Evolutionary conservation across 345 rosid species (phyloP), one percentile per base, ranked within the genome.

Genomic region (Acer campestre): DNA sequence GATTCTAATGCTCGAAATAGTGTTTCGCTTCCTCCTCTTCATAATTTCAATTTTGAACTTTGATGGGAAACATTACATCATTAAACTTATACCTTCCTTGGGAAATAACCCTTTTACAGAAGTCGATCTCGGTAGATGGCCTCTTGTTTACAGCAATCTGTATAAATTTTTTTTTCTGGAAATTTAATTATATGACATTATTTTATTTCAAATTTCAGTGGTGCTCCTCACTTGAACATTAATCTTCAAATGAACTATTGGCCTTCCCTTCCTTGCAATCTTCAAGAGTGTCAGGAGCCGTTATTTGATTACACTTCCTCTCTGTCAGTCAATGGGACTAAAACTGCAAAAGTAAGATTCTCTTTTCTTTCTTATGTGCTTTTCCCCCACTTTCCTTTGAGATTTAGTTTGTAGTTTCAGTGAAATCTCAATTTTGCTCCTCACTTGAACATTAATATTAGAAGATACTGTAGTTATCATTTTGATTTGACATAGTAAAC

Each of bases 161-260:
- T 23, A 9, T 22, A 27, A 40, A 48, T 2, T n/a, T 6, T 35
- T 46, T 14, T 35, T 63, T 78, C 73, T 40, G 67, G 70, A 61
- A 66, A n/a, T 74, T 62, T 63, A 7, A 18, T 16, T 27, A 11
- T 12, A 62, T 63, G 65, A 63, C 69, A 66, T 51, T 31, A 23
- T 55, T 59, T 48, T 44, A 12, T 49, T 64, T 49, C 10, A 29
- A 31, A 61, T 66, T 85, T 75, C 93, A 96, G 99, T 79, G 82
- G 90, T 77, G 94, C 98, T 81, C 99, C 93, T 78, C 98, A 94
- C 87, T 73, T 89, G 92, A 96, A 96, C 85, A 94, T 96, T 76
- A 96, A 96, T 84, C 92, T 96, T 66, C 90, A 96, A 88, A 96
- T 96, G 99, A 96, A 94, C 81, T 96, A 94, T 81, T 96, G 99